Base-by-base conservation (phyloP, 768 basidiomycete genomes). In the Lactifluus piperatus region DNA sequence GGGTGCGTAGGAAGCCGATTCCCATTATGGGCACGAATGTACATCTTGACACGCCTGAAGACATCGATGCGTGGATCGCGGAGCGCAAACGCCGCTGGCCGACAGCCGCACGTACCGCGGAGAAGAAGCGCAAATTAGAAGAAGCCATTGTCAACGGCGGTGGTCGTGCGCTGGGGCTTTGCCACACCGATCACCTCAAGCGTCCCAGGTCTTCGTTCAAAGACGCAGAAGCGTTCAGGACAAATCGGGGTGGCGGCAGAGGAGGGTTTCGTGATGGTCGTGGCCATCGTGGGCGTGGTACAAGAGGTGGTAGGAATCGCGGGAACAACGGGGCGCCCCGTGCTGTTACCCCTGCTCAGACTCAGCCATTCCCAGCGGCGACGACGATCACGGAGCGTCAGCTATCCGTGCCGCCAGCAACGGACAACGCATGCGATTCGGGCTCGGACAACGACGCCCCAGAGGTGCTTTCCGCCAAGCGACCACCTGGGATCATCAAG, bases 41-140 rank as follows among this genome's bases (percentile, higher is more conserved):
- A 20, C 68, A 79, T 10, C 77, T 98, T 18, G 82, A 95, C 66
- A 85, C 88, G 0, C 90, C 87, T 8, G 93, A 93, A 66, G 81
- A 85, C 8, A 73, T 97, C 58, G 82, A 81, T 22, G 82, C 80
- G 32, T 98, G 95, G 95, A 81, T 95, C 49, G 83, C 81, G 14
- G 94, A 97, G 67, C 84, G 95, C 43, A 94, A 83, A 71, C 84
- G 81, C 65, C 82, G 88, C 16, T 98, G 88, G 77, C 95, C 95
- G 11, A 88, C 84, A 18, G 69, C 79, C 30, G 67, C 76, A 49
- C 80, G 82, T 26, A 77, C 91, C 2, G 81, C 81, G 58, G 91
- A 95, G 46, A 97, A 94, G 76, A 86, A 85, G 65, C 78, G 81
- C 63, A 91, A 88, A 67, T 69, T 83, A 24, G 80, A 85, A 60